phyloP scores from a whole-genome alignment of 73 alveolate species.

The Paramecium tetraurelia region DNA sequence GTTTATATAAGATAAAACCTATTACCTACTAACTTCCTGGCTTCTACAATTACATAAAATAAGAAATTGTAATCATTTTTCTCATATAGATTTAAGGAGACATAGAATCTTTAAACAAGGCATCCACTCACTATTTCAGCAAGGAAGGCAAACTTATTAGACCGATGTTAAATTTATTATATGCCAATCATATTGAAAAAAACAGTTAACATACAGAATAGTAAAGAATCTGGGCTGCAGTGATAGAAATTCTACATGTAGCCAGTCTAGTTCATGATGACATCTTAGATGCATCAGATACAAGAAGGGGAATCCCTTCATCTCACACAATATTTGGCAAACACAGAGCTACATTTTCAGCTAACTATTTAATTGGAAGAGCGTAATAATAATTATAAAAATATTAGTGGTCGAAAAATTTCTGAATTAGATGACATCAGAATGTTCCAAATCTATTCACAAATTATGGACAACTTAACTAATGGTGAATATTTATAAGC shows the following conservation, averaged over 20 bases:
- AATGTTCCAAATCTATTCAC: constrained; percentile 12
- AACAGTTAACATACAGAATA: background rate
- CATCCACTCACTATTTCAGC: constrained; percentile 48
- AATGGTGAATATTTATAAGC: constrained; percentile 52
- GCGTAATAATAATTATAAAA: constrained; percentile 8
- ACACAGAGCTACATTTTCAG: constrained; percentile 33
- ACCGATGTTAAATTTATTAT: constrained; percentile 51
- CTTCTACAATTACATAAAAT: background rate
- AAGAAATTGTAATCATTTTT: background rate
- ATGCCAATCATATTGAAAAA: background rate
- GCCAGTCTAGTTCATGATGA: constrained; percentile 59
- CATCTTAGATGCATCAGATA: constrained; percentile 41
- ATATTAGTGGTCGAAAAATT: constrained; percentile 35
- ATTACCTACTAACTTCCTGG: background rate
- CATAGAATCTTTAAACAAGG: constrained; percentile 14
- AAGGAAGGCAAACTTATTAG: constrained; percentile 61
- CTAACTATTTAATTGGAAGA: constrained; percentile 41
- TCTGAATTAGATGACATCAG: constrained; percentile 28
- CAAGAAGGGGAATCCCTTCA: constrained; percentile 53
- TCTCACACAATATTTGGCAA: constrained; percentile 48
- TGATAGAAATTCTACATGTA: constrained; percentile 54
- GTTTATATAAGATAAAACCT: background rate
- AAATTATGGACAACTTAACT: constrained; percentile 44
- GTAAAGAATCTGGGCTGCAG: constrained; percentile 53
- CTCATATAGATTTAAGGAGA: background rate